A percentile compares a stretch with the other conserved stretches of the same genome.
Evolutionary conservation across 2,329 filamentous ascomycete species (phyloP).

Genomic region (Epichloe baconii): DNA sequence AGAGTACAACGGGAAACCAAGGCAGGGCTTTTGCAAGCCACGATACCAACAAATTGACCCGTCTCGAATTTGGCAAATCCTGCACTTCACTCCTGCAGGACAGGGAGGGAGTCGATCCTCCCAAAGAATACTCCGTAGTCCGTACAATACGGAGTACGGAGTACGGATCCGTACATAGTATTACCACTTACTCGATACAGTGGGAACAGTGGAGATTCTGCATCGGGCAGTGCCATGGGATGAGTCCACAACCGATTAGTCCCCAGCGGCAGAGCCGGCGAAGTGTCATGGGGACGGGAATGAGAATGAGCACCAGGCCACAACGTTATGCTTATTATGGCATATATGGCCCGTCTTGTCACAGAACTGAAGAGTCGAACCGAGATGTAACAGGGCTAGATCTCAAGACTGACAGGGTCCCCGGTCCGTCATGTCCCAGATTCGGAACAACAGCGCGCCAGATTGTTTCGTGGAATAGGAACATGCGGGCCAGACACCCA

Average conservation of each 20-base stretch:
- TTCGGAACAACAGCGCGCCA: constrained; percentile 8
- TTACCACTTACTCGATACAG: not conserved
- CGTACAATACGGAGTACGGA: no score
- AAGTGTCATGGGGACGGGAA: not conserved
- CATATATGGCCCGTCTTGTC: constrained; percentile 5
- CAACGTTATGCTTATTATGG: constrained; percentile 11
- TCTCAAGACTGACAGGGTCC: constrained; percentile 11
- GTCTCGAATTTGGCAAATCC: no score
- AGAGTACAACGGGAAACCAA: no score
- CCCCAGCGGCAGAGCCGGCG: no score
- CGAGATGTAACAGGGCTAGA: constrained; percentile 17
- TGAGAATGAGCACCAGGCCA: constrained; percentile 8
- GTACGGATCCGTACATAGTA: no score
- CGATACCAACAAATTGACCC: no score
- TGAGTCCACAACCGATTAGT: not conserved
- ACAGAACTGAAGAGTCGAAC: constrained; percentile 8
- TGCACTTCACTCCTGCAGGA: no score
- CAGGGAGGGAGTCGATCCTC: no score
- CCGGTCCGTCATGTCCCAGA: constrained; percentile 8
- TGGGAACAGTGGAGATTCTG: not conserved
- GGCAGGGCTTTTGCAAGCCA: no score
- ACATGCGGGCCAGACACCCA: constrained; percentile 1
- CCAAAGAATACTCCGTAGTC: no score
- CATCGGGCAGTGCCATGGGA: not conserved
- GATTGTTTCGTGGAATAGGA: constrained; percentile 11